phyloP scores from a whole-genome alignment of 1,284 basidiomycete species.

The Inonotus obliquus region DNA sequence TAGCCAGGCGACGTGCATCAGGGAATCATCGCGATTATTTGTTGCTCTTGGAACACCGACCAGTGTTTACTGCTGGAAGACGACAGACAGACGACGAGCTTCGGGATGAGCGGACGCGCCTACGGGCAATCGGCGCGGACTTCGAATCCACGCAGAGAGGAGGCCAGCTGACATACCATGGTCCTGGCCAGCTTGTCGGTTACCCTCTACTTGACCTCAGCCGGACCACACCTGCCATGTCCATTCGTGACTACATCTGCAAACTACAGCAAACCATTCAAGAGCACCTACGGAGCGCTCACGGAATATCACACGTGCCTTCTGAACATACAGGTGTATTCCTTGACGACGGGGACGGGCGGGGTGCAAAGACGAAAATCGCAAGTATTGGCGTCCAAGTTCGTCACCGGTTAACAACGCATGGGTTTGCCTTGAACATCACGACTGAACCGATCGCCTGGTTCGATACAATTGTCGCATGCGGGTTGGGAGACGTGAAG shows the following conservation, averaged over 20 bases:
- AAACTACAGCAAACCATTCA: slow-evolving; percentile 61
- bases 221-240: slow-evolving; percentile 37
- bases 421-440: slow-evolving; percentile 94
- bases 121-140: slow-evolving; percentile 79
- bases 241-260: slow-evolving; percentile 73
- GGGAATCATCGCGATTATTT: slow-evolving; percentile 57
- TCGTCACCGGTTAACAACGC: slow-evolving; percentile 87
- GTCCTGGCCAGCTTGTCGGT: slow-evolving; percentile 94
- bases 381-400: slow-evolving; percentile 97
- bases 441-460: slow-evolving; percentile 75
- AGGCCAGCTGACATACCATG: slow-evolving; percentile 95
- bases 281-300: slow-evolving; percentile 49
- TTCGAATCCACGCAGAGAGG: slow-evolving; percentile 83
- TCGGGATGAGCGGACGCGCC: slow-evolving; percentile 59
- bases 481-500: slow-evolving; percentile 84
- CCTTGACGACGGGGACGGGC: slow-evolving; percentile 36
- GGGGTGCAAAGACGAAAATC: slow-evolving; percentile 58
- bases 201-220: slow-evolving; percentile 90
- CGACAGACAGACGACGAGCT: slow-evolving; percentile 70
- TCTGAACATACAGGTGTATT: slow-evolving; percentile 79
- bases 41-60: slow-evolving; percentile 79
- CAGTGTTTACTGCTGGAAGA: slow-evolving; percentile 91
- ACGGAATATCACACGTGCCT: slow-evolving; percentile 48
- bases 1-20: slow-evolving; percentile 42
- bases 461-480: slow-evolving; percentile 89